Evolutionary conservation across 805 yeast genomes (phyloP), one percentile per base, ranked within the genome.

Genomic region (Kockiozyma suomiensis): DNA sequence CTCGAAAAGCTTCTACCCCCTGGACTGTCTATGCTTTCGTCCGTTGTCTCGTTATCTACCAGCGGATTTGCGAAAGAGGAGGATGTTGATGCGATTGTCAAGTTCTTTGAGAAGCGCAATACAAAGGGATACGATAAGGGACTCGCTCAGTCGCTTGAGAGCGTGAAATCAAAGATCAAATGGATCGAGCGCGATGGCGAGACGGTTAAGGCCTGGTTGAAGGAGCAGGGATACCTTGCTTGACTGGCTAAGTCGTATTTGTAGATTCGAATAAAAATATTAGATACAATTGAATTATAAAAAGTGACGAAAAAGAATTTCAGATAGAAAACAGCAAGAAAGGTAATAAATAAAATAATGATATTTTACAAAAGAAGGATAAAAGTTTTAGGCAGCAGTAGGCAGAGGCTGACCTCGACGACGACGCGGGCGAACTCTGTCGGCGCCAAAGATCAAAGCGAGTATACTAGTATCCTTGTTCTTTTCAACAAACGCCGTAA

Each of bases 1-100:
- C 71, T 93, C 61, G 75, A 76, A 68, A 80, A 83, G 72, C 77
- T 81, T 69, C 81, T 90, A 71, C 97, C 97, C 53, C 90, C 96
- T 15, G 87, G 90, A 12, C 80, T 87, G 65, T 80, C 90, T 25
- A 84, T 91, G 89, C 79, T 93, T 68, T 87, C 93, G 21, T 78
- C 86, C 19, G 85, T 94, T 59, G 87, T 93, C 41, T 78, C 80
- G 33, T 64, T 87, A 37, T 76, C 85, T 50, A 81, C 88, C 41
- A 75, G 84, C 25, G 84, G 87, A 1, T 86, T 84, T 75, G 81
- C 90, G 30, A 81, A 82, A 55, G 72, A 74, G 38, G 82, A 78
- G 35, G 76, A 74, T 56, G 70, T 69, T 28, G 68, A 61, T 10
- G 81, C 78, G 40, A 74, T 81, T 26, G 72, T 72, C 40, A 61